Base-by-base conservation (phyloP, 305 asterid species). In the Fraxinus paxiana region DNA sequence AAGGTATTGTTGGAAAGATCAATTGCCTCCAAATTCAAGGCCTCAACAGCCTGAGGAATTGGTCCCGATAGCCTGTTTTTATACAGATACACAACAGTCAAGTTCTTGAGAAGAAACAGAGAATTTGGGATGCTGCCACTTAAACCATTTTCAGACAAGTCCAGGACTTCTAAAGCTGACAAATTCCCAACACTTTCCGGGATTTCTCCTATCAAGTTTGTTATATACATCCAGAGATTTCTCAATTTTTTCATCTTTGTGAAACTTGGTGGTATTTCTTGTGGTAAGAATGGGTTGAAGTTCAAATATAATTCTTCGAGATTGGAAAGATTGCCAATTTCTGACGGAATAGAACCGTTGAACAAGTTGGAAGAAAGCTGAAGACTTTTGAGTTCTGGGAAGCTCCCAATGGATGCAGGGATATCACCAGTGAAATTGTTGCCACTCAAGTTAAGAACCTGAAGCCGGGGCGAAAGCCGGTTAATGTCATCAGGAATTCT, bases 351-450 rank as follows among this genome's bases (percentile, higher is more conserved):
- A 26, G 92, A 82, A 7, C 94, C 97, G 15, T 87, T 48, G 75
- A 92, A 87, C 73, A 83, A 6, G 77, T 90, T 90, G 2, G 0
- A 4, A 0, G 0, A 28, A 15, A 93, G 88, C 1, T 69, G 77
- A 35, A 95, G 93, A 31, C 61, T 80, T 9, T 12, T 76, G 18
- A 95, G 92, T 73, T 82, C 82, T 1, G 83, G 13, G 8, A 95
- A 59, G 5, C 82, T 73, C 75, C 94, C 97, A 20, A 95, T 83
- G 65, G 91, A 67, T 0, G 87, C 22, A 24, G 99, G 98, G 61
- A 93, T 85, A 59, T 88, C 87, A 1, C 97, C 94, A 17, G 87
- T 83, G 86, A 95, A 93, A 75, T 85, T 90, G 82, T 92, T 95
- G 76, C 41, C 30, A 0, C 79, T 82, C 74, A 95, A 81, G 78